These are phyloP conservation scores for Vitis hybrid DNA, from an alignment of 177 flowering plant species.

Conservation along the genomic window DNA sequence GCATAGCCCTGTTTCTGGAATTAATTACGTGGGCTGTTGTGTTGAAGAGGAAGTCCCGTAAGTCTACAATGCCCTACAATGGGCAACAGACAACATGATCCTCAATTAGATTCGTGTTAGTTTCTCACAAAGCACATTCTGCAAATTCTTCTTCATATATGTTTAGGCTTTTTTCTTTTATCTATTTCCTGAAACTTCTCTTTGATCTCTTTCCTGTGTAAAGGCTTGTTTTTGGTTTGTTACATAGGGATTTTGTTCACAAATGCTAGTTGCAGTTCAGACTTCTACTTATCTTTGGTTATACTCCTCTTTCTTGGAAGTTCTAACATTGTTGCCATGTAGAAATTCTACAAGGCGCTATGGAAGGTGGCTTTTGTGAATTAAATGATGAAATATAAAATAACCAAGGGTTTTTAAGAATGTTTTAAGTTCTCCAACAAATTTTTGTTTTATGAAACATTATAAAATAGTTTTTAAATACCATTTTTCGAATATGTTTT, in stretches of 20 bases:
- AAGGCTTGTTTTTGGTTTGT: slow-evolving; percentile 3
- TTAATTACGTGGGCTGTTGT: slow-evolving; percentile 59
- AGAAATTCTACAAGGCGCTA: too few species aligned
- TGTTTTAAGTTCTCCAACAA: too few species aligned
- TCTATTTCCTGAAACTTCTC: neutral
- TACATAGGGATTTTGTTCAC: neutral
- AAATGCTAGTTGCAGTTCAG: neutral
- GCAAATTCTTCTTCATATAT: neutral
- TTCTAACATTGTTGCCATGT: too few species aligned
- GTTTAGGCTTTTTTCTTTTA: neutral
- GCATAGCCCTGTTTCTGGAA: slow-evolving; percentile 48
- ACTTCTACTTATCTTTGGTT: neutral
- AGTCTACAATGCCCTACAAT: slow-evolving; percentile 42
- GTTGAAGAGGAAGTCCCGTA: slow-evolving; percentile 40
- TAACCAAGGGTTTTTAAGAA: too few species aligned
- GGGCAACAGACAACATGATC: slow-evolving; percentile 22
- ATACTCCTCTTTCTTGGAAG: too few species aligned
- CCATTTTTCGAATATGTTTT: fast-evolving
- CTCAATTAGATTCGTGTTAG: neutral
- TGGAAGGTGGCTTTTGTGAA: too few species aligned
- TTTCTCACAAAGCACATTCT: neutral
- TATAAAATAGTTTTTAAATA: too few species aligned
- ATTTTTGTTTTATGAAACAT: too few species aligned
- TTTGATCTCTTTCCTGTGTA: neutral
- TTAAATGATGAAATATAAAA: too few species aligned